These are phyloP conservation scores for Lojkania enalia DNA, from an alignment of 2,329 filamentous ascomycete genomes.

Conservation along the genomic window DNA sequence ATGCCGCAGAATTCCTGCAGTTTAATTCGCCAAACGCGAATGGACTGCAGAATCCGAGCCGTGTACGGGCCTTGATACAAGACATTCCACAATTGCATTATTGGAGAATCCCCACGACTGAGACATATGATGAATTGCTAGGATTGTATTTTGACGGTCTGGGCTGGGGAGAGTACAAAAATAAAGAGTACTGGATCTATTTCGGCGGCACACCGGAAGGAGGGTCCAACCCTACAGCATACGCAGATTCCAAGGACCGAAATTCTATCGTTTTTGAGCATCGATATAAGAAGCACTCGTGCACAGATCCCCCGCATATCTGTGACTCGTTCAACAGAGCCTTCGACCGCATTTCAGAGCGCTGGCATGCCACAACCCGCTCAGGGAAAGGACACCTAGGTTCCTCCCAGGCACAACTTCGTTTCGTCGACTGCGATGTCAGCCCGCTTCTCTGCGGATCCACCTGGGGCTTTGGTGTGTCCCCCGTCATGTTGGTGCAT, in stretches of 20 bases:
- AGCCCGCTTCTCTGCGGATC: slow-evolving; percentile 6
- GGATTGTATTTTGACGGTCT: slow-evolving; percentile 1
- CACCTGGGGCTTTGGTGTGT: slow-evolving; percentile 1
- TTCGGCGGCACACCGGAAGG: slow-evolving; percentile 2
- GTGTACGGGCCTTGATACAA: not conserved
- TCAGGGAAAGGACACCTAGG: not conserved
- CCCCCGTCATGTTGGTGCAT: slow-evolving; percentile 4
- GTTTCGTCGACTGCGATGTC: slow-evolving; percentile 12
- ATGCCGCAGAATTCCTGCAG: not conserved
- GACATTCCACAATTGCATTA: slow-evolving; percentile 2
- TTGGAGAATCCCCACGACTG: not conserved
- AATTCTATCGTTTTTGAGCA: not conserved
- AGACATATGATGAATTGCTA: slow-evolving; percentile 1
- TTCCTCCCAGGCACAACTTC: slow-evolving; percentile 1
- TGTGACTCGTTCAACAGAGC: slow-evolving; percentile 2
- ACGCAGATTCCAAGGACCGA: not conserved
- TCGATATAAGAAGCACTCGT: not conserved
- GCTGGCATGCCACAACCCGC: slow-evolving; percentile 4
- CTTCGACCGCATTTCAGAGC: slow-evolving; percentile 5
- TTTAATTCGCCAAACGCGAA: not conserved
- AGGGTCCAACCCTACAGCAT: not conserved
- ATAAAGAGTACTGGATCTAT: slow-evolving; percentile 5
- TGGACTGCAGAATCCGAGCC: not conserved
- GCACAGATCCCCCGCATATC: slow-evolving; percentile 2
- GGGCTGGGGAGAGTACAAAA: not conserved